Percentiles rank a stretch among this genome's conserved stretches.
These are phyloP conservation scores for Trichophyton equinum DNA, from an alignment of 2,329 filamentous ascomycete genomes.

Conservation along the genomic window DNA sequence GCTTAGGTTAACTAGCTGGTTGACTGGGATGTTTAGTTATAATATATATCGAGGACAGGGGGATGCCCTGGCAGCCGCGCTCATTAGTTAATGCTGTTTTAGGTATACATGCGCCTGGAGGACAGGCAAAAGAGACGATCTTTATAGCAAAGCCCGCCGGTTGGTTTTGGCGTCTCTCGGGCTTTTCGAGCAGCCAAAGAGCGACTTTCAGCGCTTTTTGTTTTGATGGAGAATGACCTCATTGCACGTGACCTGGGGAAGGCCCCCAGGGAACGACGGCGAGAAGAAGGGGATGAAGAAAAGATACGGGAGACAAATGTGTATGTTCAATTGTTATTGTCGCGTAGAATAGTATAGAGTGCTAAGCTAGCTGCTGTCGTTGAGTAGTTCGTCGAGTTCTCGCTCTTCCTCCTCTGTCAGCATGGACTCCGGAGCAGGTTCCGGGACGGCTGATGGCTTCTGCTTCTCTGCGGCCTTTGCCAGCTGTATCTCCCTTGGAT, in stretches of 20 bases:
- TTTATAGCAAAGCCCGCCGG: neutral
- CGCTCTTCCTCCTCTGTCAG: conserved; percentile 85
- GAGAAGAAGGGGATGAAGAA: too few species aligned
- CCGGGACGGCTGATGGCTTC: conserved; percentile 33
- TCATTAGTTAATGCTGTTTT: neutral
- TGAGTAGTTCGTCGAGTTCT: conserved; percentile 85
- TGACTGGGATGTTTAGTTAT: neutral
- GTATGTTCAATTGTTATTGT: neutral
- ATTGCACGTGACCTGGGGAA: conserved; percentile 2
- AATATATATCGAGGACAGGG: neutral
- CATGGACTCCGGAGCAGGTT: conserved; percentile 36
- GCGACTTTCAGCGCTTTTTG: neutral
- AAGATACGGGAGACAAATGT: neutral
- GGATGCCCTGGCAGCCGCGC: neutral
- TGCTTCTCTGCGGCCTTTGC: conserved; percentile 38
- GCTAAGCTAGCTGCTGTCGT: conserved; percentile 43
- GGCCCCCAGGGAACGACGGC: too few species aligned
- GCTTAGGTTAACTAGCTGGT: neutral
- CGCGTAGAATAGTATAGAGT: neutral
- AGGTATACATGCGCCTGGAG: neutral
- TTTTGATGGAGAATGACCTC: neutral
- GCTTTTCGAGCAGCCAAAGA: neutral
- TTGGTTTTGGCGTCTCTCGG: neutral
- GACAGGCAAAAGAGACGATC: neutral
- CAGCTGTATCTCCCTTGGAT: conserved; percentile 46